Evolutionary conservation across 2,329 filamentous ascomycete species (phyloP).

Genomic region (Aspergillus vadensis): DNA sequence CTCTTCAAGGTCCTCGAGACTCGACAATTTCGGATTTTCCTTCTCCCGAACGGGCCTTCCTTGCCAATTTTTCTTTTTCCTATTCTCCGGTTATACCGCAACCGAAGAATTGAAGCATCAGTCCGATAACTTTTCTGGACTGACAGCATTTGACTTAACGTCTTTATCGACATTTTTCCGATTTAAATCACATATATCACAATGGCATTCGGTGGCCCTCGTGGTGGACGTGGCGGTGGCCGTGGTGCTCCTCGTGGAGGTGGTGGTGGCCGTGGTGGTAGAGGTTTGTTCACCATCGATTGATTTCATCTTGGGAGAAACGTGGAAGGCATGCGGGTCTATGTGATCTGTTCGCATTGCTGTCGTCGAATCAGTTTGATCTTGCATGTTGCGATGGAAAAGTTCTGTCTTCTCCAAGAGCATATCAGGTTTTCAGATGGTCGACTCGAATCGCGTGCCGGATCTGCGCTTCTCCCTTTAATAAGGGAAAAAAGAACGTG

Average conservation of each 20-base stretch:
- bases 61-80: slow-evolving; percentile 2
- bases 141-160: slow-evolving; percentile 12
- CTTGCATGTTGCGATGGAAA: neutral
- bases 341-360: neutral
- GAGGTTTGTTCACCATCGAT: slow-evolving; percentile 31
- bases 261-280: slow-evolving; percentile 46
- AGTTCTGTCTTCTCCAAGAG: neutral
- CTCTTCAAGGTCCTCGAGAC: slow-evolving; percentile 20
- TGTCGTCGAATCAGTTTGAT: neutral
- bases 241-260: slow-evolving; percentile 38
- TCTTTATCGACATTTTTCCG: slow-evolving; percentile 11
- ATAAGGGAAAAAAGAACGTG: neutral
- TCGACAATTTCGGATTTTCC: slow-evolving; percentile 14
- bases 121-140: slow-evolving; percentile 11
- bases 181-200: slow-evolving; percentile 19
- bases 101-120: slow-evolving; percentile 9
- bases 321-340: neutral
- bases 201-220: slow-evolving; percentile 40
- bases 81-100: slow-evolving; percentile 8
- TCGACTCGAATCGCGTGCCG: neutral
- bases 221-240: slow-evolving; percentile 33
- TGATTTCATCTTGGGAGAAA: slow-evolving; percentile 5
- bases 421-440: neutral
- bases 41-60: slow-evolving; percentile 12
- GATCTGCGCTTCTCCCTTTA: slow-evolving; percentile 6